A percentile compares a stretch with the other conserved stretches of the same genome.
phyloP scores from a whole-genome alignment of 2,329 filamentous ascomycete genomes.

The Pyricularia pennisetigena region DNA sequence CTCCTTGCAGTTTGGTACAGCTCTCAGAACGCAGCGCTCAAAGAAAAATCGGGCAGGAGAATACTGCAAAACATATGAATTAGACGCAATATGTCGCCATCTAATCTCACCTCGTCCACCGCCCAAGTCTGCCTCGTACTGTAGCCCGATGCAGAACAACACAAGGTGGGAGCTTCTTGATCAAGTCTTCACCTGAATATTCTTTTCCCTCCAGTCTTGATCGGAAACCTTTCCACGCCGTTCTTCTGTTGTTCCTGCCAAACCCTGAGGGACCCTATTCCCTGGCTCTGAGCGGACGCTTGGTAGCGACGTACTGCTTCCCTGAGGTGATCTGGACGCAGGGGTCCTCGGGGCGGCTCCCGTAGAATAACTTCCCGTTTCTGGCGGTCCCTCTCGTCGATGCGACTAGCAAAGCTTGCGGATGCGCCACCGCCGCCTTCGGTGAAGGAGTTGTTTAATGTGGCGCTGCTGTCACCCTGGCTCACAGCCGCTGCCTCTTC shows the following conservation, averaged over 20 bases:
- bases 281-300: slow-evolving; percentile 50
- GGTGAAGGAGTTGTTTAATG: slow-evolving; percentile 5
- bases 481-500: slow-evolving; percentile 6
- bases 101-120: background rate
- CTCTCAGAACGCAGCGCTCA: background rate
- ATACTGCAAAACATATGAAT: background rate
- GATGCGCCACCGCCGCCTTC: background rate
- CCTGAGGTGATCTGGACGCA: slow-evolving; percentile 65
- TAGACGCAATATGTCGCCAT: background rate
- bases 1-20: background rate
- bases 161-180: background rate
- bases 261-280: slow-evolving; percentile 47
- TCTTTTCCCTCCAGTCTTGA: slow-evolving; percentile 38
- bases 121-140: background rate
- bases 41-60: background rate
- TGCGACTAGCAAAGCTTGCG: background rate
- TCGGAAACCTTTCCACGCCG: slow-evolving; percentile 50
- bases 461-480: slow-evolving; percentile 15
- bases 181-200: slow-evolving; percentile 36
- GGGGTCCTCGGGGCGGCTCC: slow-evolving; percentile 38
- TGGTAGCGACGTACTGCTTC: slow-evolving; percentile 65
- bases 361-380: slow-evolving; percentile 21
- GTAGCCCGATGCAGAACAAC: background rate
- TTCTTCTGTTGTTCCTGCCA: slow-evolving; percentile 52
- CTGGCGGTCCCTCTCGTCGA: slow-evolving; percentile 14